Base-by-base conservation (phyloP, 345 rosid genomes). In the Adansonia digitata region DNA sequence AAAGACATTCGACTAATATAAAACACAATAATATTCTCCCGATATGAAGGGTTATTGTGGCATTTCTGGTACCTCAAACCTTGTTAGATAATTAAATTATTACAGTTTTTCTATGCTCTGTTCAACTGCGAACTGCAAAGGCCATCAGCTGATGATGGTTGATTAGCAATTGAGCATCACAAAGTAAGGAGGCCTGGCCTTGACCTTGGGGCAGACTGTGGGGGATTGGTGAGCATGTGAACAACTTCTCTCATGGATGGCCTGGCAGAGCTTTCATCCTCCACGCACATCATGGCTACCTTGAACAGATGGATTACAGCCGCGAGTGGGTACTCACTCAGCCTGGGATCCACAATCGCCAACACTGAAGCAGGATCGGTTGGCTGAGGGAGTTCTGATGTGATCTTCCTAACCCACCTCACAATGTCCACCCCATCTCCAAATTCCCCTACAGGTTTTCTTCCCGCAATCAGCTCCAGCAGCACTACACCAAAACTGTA, bases 371-470 rank as follows among this genome's bases (percentile, higher is more conserved):
- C 88, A 0, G 89, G 82, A 66, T 92, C 86, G 0, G 92, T 86
- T 9, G 96, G 93, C 80, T 89, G 90, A 20, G 91, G 31, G 8
- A 89, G 83, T 67, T 94, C 97, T 1, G 84, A 84, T 15, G 78
- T 73, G 7, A 88, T 91, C 78, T 86, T 88, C 86, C 85, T 84
- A 15, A 94, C 94, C 98, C 98, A 94, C 79, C 91, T 81, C 56
- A 94, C 98, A 31, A 94, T 94, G 82, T 94, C 97, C 72, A 92
- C 97, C 17, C 97, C 97, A 17, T 94, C 98, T 15, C 94, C 97
- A 67, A 94, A 92, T 37, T 90, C 97, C 37, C 98, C 97, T 37
- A 94, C 97, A 0, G 98, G 97, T 86, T 78, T 90, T 60, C 89
- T 84, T 17, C 98, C 97, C 0, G 94, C 83, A 56, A 94, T 83